phyloP scores from a whole-genome alignment of 1,284 basidiomycete species.

The Rugosomyces carneus region DNA sequence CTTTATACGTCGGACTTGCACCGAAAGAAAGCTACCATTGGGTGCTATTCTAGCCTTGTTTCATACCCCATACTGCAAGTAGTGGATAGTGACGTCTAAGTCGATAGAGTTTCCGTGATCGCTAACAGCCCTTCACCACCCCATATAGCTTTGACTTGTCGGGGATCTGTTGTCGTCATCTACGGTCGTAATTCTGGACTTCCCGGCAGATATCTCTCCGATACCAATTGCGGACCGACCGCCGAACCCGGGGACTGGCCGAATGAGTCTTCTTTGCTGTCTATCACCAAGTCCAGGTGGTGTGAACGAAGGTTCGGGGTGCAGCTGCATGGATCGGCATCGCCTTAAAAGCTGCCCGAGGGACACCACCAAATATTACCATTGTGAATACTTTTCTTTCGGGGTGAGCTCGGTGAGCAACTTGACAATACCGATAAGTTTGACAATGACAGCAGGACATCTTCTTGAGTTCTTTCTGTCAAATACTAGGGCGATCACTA shows the following conservation, averaged over 20 bases:
- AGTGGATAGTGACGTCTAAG: too few relatives aligned
- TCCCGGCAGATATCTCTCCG: background rate
- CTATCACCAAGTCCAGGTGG: constrained; percentile 7
- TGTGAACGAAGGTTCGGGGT: constrained; percentile 10
- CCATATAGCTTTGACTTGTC: background rate
- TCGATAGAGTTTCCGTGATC: too few relatives aligned
- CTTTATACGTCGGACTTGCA: constrained; percentile 11
- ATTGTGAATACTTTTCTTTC: background rate
- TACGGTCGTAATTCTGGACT: constrained; percentile 1
- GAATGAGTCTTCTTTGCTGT: background rate
- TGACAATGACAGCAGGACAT: constrained; percentile 1
- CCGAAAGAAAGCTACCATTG: constrained; percentile 10
- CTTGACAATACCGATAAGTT: background rate
- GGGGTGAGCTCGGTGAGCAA: background rate
- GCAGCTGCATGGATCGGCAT: constrained; percentile 5
- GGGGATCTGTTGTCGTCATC: constrained; percentile 2
- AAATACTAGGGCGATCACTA: constrained; percentile 7
- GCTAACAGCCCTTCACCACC: background rate
- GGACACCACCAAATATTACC: constrained; percentile 17
- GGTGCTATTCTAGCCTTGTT: too few relatives aligned
- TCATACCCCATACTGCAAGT: too few relatives aligned
- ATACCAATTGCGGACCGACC: constrained; percentile 5
- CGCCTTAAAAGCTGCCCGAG: constrained; percentile 13
- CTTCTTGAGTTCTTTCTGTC: background rate
- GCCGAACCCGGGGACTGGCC: background rate